Percentiles rank a stretch among this genome's conserved stretches.
phyloP scores from a whole-genome alignment of 352 stramenopile genomes.

The Phytophthora aleatoria region DNA sequence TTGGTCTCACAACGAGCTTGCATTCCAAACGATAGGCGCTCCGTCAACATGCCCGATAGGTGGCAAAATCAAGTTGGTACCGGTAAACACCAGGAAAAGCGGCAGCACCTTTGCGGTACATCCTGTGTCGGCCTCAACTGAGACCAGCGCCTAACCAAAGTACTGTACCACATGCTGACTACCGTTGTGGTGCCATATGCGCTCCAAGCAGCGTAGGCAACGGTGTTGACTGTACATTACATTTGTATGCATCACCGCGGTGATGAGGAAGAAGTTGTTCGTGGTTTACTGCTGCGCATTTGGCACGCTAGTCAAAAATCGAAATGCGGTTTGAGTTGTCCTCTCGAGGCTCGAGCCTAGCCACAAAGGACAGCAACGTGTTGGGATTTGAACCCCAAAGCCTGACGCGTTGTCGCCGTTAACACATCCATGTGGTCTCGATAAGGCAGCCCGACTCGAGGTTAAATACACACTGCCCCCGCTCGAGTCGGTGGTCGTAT shows the following conservation, averaged over 20 bases:
- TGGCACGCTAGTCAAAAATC: not conserved
- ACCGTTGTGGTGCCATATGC: conserved; percentile 22
- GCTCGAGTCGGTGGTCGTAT: not conserved
- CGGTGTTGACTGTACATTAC: not conserved
- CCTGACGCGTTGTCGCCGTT: conserved; percentile 20
- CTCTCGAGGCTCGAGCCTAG: conserved; percentile 3
- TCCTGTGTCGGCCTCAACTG: conserved; percentile 17
- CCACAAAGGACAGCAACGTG: conserved; percentile 15
- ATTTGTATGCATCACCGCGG: not conserved
- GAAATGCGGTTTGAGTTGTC: conserved; percentile 4
- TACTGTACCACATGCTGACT: conserved; percentile 24
- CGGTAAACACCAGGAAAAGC: conserved; percentile 8
- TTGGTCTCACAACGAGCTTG: conserved; percentile 9
- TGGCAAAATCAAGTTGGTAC: conserved; percentile 13
- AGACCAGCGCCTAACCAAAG: conserved; percentile 9
- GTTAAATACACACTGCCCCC: not conserved
- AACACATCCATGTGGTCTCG: conserved; percentile 31
- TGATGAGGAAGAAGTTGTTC: not conserved
- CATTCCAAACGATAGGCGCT: conserved; percentile 9
- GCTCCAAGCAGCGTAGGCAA: conserved; percentile 17
- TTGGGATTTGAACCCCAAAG: conserved; percentile 24
- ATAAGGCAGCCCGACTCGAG: conserved; percentile 19
- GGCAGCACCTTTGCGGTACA: conserved; percentile 1
- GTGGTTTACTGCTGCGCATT: not conserved
- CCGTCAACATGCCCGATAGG: conserved; percentile 20